Percentiles rank a stretch among this genome's conserved stretches.
phyloP scores from a whole-genome alignment of 768 basidiomycete species.

The Suillus bovinus region DNA sequence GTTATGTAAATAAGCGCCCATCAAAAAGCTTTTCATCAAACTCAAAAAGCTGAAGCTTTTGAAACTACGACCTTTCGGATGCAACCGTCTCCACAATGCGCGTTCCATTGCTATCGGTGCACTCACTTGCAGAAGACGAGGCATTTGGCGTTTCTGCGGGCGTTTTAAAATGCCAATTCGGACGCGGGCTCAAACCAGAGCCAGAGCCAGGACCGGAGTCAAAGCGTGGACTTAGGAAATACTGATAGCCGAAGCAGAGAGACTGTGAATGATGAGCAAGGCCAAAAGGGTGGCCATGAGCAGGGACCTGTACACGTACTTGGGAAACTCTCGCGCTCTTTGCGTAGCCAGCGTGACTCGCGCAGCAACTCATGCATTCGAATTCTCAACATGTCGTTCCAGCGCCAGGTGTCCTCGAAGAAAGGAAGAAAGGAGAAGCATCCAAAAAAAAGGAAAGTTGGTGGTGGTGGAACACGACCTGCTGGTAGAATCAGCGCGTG shows the following conservation, averaged over 20 bases:
- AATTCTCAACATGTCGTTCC: neutral
- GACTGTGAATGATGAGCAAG: neutral
- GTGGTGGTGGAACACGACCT: neutral
- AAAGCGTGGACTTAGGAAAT: neutral
- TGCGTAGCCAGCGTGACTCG: neutral
- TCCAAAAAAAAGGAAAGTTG: neutral
- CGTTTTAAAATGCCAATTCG: neutral
- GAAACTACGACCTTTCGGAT: neutral
- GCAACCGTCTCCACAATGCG: conserved; percentile 1
- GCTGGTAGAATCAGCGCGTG: conserved; percentile 1
- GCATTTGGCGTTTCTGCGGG: neutral
- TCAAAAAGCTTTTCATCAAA: conserved; percentile 1
- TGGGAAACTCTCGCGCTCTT: neutral
- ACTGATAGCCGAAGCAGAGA: neutral
- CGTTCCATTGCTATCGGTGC: neutral
- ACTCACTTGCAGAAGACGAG: neutral
- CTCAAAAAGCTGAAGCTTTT: neutral
- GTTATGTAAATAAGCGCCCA: conserved; percentile 1
- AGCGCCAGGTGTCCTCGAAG: neutral
- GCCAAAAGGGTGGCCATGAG: neutral
- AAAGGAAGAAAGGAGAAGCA: neutral
- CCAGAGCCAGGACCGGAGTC: neutral
- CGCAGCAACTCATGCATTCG: neutral
- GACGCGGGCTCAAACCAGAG: neutral
- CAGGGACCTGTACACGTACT: neutral